phyloP scores from a whole-genome alignment of 2,329 filamentous ascomycete species.

The Allantophomopsis cytisporea region DNA sequence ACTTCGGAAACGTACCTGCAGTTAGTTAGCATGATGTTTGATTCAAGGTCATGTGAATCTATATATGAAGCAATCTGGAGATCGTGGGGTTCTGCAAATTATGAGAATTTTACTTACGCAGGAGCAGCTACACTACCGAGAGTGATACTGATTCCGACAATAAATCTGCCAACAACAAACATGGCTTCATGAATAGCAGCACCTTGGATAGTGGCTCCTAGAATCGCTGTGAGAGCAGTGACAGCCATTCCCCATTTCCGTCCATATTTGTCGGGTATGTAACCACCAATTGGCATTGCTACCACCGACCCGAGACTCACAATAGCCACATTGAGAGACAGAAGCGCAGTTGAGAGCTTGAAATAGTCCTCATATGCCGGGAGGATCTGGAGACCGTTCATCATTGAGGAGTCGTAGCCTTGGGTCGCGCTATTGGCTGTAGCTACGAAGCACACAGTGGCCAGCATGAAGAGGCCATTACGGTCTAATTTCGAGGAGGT shows the following conservation, averaged over 20 bases:
- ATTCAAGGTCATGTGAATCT: no score
- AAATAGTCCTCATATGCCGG: slow-evolving; percentile 16
- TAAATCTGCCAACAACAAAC: slow-evolving; percentile 6
- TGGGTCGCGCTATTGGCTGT: background rate
- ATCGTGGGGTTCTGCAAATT: no score
- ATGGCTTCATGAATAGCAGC: slow-evolving; percentile 8
- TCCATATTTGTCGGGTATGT: background rate
- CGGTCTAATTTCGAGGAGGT: no score
- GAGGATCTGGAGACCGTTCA: slow-evolving; percentile 17
- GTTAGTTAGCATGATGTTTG: no score
- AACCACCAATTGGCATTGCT: slow-evolving; percentile 36
- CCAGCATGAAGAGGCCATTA: background rate
- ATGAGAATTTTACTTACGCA: background rate
- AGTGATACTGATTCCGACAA: slow-evolving; percentile 7
- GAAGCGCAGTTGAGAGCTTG: background rate
- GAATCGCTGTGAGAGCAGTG: background rate
- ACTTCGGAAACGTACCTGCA: background rate
- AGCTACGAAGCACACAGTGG: background rate
- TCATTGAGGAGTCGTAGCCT: slow-evolving; percentile 4
- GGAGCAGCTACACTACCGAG: slow-evolving; percentile 5
- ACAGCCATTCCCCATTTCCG: background rate
- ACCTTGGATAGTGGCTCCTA: background rate
- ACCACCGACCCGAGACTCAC: background rate
- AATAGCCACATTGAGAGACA: background rate
- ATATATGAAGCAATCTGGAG: no score